Base-by-base conservation (phyloP, 768 basidiomycete genomes). In the Russula sp. region DNA sequence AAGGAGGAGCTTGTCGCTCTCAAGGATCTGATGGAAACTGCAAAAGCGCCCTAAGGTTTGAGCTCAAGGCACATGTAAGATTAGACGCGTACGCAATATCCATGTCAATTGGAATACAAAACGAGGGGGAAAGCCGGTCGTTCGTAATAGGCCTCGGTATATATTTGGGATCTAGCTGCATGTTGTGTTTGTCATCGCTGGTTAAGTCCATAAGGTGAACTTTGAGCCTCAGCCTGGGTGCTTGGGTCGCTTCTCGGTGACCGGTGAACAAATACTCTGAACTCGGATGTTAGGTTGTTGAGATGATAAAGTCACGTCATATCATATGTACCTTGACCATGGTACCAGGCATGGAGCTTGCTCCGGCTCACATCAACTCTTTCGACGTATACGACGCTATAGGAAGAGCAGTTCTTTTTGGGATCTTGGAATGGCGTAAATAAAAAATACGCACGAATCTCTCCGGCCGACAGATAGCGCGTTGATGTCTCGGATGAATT, bases 1-100 rank as follows among this genome's bases (percentile, higher is more conserved):
- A 9, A 68, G 57, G 26, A 68, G 57, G 30, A 63, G 30, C 44
- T 32, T 54, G 28, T 61, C 57, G 26, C 36, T 57, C 24, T 66
- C 65, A n/a, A 68, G 64, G 8, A 63, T 5, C 22, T 63, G 67
- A n/a, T 42, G 36, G 48, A 61, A 57, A 22, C 67, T 68, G 63
- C 9, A 7, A 60, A 51, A 9, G n/a, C 8, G 18, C 5, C 16
- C 16, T 60, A 22, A 56, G 40, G 13, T 54, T 36, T 40, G 18
- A 18, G 38, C n/a, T 8, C 13, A 22, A 32, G 42, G 1, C 30
- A 46, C 44, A n/a, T 10, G 7, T 10, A 11, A 36, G 11, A 20
- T 13, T n/a, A 38, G 44, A 13, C 2, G 22, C 61, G 16, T 51
- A 68, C 67, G 26, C 49, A 14, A 68, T 57, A 48, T 48, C n/a